Evolutionary conservation across 2,329 filamentous ascomycete species (phyloP).

Genomic region (Penicillium decumbens): DNA sequence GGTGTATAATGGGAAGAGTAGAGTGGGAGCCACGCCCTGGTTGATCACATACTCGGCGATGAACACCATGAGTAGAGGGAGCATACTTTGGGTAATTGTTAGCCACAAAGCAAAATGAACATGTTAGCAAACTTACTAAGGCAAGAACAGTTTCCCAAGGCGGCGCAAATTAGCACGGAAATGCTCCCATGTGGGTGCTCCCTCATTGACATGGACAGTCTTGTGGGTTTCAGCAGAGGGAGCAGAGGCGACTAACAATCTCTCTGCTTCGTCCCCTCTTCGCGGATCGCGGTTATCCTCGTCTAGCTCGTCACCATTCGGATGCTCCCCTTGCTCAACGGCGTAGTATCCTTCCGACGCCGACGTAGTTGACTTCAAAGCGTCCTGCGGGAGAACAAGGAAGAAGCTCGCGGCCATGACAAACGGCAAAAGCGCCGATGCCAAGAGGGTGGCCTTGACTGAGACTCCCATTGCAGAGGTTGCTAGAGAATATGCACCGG

Average conservation of each 20-base stretch:
- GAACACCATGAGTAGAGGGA: conserved; percentile 86
- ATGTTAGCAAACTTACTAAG: conserved; percentile 49
- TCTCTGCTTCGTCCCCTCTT: conserved; percentile 19
- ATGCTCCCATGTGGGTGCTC: conserved; percentile 29
- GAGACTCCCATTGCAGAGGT: conserved; percentile 74
- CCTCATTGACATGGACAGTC: conserved; percentile 7
- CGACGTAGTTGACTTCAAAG: conserved; percentile 50
- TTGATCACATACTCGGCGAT: conserved; percentile 97
- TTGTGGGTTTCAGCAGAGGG: conserved; percentile 20
- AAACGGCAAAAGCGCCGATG: conserved; percentile 71
- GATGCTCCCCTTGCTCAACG: conserved; percentile 44
- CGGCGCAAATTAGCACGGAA: conserved; percentile 58
- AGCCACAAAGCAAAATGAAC: conserved; percentile 4
- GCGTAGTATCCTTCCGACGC: conserved; percentile 52
- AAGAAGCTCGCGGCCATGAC: conserved; percentile 86
- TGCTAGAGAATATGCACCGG: conserved; percentile 78
- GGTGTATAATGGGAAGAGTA: conserved; percentile 73
- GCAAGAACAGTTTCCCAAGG: conserved; percentile 65
- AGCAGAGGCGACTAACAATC: conserved; percentile 26
- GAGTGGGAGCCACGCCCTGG: conserved; percentile 82
- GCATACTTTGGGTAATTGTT: conserved; percentile 56
- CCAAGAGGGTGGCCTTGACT: conserved; percentile 68
- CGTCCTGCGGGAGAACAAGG: conserved; percentile 65
- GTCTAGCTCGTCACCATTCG: conserved; percentile 32
- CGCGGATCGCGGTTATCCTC: conserved; percentile 19